A percentile compares a stretch with the other conserved stretches of the same genome.
Evolutionary conservation across 2,329 filamentous ascomycete genomes (phyloP).

Genomic region (Conoideocrella luteorostrata): DNA sequence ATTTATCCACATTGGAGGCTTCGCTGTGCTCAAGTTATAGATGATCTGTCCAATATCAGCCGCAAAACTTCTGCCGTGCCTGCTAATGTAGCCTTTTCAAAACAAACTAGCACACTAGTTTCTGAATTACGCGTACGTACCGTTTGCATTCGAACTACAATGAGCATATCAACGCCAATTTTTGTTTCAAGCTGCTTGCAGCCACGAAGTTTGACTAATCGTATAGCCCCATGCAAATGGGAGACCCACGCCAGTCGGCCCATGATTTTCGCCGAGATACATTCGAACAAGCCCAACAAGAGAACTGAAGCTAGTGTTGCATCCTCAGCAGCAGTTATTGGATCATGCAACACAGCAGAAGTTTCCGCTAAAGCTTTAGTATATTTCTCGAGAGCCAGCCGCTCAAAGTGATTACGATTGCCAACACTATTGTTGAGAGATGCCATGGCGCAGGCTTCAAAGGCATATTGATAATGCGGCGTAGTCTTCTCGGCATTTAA

Average conservation of each 20-base stretch:
- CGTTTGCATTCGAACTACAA: conserved; percentile 55
- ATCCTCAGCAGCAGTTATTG: conserved; percentile 44
- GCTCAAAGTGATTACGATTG: conserved; percentile 25
- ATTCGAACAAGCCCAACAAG: conserved; percentile 55
- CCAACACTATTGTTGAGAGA: conserved; percentile 47
- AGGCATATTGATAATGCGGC: conserved; percentile 47
- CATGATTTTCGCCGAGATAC: conserved; percentile 48
- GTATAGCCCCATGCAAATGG: conserved; percentile 58
- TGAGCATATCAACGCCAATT: conserved; percentile 48
- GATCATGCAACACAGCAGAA: conserved; percentile 46
- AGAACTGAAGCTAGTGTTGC: conserved; percentile 53
- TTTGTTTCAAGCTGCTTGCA: conserved; percentile 48
- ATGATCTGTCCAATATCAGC: no score
- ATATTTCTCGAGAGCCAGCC: conserved; percentile 44
- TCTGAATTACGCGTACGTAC: conserved; percentile 26
- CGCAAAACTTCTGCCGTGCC: no score
- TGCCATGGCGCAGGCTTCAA: conserved; percentile 53
- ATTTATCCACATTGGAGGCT: conserved; percentile 44
- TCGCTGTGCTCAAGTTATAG: conserved; percentile 48
- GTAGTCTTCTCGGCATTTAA: conserved; percentile 37
- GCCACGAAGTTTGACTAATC: conserved; percentile 51
- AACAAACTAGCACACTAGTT: neutral
- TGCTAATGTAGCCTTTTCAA: no score
- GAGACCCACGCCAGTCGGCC: conserved; percentile 55
- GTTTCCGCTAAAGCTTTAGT: conserved; percentile 47